Conservation (phyloP, 2,329 filamentous ascomycete species). For the Verticillium tricorpus region DNA sequence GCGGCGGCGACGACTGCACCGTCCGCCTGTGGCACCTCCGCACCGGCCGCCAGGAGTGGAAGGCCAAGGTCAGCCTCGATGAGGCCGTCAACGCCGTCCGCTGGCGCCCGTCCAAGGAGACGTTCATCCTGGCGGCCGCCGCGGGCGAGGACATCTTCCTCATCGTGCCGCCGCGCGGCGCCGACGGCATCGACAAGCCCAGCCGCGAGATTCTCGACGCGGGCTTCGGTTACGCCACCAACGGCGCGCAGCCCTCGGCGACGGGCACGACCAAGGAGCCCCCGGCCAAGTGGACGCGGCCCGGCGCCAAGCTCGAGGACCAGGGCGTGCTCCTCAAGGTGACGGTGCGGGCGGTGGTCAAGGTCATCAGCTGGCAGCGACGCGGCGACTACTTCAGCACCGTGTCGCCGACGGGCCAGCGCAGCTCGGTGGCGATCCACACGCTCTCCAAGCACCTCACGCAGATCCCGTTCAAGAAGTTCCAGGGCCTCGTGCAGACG, state of each 20-base stretch:
- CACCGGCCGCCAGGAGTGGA: conserved; percentile 86
- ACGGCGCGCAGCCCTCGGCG: conserved; percentile 50
- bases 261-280: conserved; percentile 65
- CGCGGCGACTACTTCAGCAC: conserved; percentile 92
- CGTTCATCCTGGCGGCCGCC: conserved; percentile 76
- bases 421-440: conserved; percentile 85
- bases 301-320: conserved; percentile 67
- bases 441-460: conserved; percentile 92
- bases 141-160: conserved; percentile 83
- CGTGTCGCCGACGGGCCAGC: conserved; percentile 75
- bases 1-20: conserved; percentile 89
- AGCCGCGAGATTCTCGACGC: conserved; percentile 76
- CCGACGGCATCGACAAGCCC: conserved; percentile 66
- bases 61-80: conserved; percentile 70
- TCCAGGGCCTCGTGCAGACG: conserved; percentile 73
- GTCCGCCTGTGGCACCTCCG: conserved; percentile 85
- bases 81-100: conserved; percentile 79
- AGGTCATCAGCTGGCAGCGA: conserved; percentile 89
- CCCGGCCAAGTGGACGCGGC: conserved; percentile 78
- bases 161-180: conserved; percentile 70
- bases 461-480: conserved; percentile 82
- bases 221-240: conserved; percentile 90
- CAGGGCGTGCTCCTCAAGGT: conserved; percentile 76
- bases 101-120: conserved; percentile 83
- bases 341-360: conserved; percentile 75